A percentile compares a stretch with the other conserved stretches of the same genome.
These are phyloP conservation scores for Candida montana DNA, from an alignment of 805 yeast genomes.

Conservation along the genomic window DNA sequence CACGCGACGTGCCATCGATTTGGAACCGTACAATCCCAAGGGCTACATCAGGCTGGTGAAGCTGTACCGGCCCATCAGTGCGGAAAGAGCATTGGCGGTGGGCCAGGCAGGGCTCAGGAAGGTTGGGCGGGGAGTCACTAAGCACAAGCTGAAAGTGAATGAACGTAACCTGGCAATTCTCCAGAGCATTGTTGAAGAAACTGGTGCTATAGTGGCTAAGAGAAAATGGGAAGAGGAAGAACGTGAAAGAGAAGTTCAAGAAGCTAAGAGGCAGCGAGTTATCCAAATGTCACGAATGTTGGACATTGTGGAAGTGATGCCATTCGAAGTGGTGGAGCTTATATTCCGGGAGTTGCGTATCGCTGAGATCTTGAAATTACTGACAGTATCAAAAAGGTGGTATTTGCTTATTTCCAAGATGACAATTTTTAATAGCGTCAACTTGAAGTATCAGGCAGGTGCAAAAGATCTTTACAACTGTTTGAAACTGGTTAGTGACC, in stretches of 20 bases:
- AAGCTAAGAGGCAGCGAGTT: too few species aligned
- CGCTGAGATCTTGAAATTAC: conserved; percentile 6
- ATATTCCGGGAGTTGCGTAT: conserved; percentile 3
- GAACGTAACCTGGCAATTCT: conserved; percentile 10
- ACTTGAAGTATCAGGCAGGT: conserved; percentile 9
- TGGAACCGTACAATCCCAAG: conserved; percentile 23
- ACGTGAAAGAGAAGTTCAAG: not conserved
- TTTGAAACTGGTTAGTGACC: conserved; percentile 9
- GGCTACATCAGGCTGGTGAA: conserved; percentile 21
- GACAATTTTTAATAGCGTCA: conserved; percentile 15
- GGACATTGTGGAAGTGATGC: conserved; percentile 7
- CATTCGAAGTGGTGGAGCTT: conserved; percentile 10
- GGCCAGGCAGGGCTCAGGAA: conserved; percentile 7
- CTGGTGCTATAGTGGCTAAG: not conserved
- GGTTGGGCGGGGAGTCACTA: conserved; percentile 5
- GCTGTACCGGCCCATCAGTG: conserved; percentile 8
- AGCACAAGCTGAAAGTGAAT: conserved; percentile 9
- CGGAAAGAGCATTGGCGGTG: conserved; percentile 7
- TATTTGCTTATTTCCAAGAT: conserved; percentile 7
- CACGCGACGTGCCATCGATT: conserved; percentile 12
- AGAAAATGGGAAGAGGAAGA: not conserved
- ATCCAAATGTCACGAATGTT: not conserved
- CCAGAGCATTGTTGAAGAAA: conserved; percentile 3
- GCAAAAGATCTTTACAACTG: conserved; percentile 17
- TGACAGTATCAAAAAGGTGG: conserved; percentile 18